These are phyloP conservation scores for Byssoonygena ceratinophila DNA, from an alignment of 2,329 filamentous ascomycete species.

Conservation along the genomic window DNA sequence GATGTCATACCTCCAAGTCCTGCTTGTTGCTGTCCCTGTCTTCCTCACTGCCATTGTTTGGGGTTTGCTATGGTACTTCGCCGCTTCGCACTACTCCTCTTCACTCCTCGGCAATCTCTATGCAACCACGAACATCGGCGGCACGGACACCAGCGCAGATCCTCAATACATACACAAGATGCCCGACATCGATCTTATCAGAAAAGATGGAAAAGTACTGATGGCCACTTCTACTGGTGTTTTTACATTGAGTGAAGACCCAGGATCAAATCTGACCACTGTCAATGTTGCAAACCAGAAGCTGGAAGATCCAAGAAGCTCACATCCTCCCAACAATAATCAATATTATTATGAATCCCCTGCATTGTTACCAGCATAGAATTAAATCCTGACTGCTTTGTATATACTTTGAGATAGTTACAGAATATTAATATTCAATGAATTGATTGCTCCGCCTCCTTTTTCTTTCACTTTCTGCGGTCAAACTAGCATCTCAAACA, in stretches of 20 bases:
- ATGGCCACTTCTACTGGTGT: conserved; percentile 14
- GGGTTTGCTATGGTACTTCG: conserved; percentile 8
- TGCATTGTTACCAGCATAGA: conserved; percentile 4
- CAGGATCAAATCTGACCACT: neutral
- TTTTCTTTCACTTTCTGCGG: no score
- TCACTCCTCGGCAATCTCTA: conserved; percentile 15
- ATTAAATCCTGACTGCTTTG: no score
- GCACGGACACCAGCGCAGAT: conserved; percentile 10
- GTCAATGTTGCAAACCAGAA: conserved; percentile 4
- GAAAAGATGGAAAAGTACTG: conserved; percentile 8
- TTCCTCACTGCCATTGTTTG: conserved; percentile 11
- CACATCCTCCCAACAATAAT: conserved; percentile 8
- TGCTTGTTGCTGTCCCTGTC: conserved; percentile 12
- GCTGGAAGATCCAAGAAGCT: neutral
- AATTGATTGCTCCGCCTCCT: no score
- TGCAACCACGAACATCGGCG: conserved; percentile 14
- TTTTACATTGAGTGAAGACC: conserved; percentile 9
- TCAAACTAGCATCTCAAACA: no score
- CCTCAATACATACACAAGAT: conserved; percentile 14
- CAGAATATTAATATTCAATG: neutral
- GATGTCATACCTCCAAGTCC: conserved; percentile 14
- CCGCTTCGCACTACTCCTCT: conserved; percentile 10
- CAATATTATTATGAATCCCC: conserved; percentile 5
- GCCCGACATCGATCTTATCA: conserved; percentile 13
- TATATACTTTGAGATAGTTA: no score